Conservation (phyloP, 2,329 filamentous ascomycete species). For the Cercospora nicotianae region DNA sequence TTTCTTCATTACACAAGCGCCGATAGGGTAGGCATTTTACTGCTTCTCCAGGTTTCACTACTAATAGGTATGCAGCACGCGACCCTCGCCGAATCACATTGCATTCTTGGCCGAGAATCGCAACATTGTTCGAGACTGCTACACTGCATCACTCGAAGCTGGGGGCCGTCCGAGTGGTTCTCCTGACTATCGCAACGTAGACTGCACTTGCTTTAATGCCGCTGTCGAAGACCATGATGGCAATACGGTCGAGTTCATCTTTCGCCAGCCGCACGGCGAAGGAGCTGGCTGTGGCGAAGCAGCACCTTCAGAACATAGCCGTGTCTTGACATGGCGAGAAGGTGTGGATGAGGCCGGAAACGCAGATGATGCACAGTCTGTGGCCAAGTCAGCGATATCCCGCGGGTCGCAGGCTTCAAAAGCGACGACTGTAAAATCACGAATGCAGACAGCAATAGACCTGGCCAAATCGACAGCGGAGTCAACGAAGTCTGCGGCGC, state of each 20-base stretch:
- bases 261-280: constrained; percentile 44
- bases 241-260: constrained; percentile 79
- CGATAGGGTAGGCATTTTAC: constrained; percentile 52
- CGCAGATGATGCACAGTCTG: constrained; percentile 30
- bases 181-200: constrained; percentile 54
- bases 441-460: constrained; percentile 30
- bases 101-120: constrained; percentile 68
- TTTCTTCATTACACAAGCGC: constrained; percentile 64
- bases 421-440: constrained; percentile 27
- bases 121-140: constrained; percentile 69
- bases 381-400: constrained; percentile 19
- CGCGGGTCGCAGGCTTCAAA: constrained; percentile 23
- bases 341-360: constrained; percentile 37
- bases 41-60: not conserved
- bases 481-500: constrained; percentile 25
- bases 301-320: constrained; percentile 42
- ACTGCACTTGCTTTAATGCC: constrained; percentile 61
- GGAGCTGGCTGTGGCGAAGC: constrained; percentile 42
- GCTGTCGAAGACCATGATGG: constrained; percentile 75
- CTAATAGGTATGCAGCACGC: constrained; percentile 26
- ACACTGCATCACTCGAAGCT: constrained; percentile 66
- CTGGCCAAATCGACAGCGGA: constrained; percentile 31
- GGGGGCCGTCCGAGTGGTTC: constrained; percentile 60
- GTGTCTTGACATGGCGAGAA: constrained; percentile 50
- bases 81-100: constrained; percentile 37